Conservation (phyloP, 495 filamentous ascomycete species). For the Lophiotrema nucula region DNA sequence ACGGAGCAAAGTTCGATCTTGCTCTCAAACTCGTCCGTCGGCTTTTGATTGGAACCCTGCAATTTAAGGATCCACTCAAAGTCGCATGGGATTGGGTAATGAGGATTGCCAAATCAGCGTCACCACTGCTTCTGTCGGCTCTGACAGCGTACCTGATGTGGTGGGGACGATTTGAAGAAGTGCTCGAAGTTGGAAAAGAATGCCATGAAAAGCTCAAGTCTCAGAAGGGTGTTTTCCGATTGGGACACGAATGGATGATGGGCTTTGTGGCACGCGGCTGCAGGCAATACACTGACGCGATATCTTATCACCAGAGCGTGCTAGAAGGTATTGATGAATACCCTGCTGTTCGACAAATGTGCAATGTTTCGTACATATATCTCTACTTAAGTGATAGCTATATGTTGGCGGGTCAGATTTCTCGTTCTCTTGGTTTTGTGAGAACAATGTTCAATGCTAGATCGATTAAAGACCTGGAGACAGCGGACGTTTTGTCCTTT, state of each 20-base stretch:
- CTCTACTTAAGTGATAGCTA: not conserved
- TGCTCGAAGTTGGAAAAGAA: not conserved
- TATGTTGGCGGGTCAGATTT: not conserved
- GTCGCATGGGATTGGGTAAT: not conserved
- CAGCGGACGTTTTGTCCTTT: not conserved
- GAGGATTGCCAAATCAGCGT: not conserved
- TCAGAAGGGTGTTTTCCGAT: not conserved
- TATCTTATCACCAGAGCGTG: not conserved
- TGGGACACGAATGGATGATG: not conserved
- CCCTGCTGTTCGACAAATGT: not conserved
- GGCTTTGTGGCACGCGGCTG: not conserved
- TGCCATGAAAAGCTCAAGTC: not conserved
- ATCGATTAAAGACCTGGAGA: not conserved
- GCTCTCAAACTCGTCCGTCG: not conserved
- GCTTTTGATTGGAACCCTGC: not conserved
- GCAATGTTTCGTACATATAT: not conserved
- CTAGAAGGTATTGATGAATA: not conserved
- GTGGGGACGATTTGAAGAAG: not conserved
- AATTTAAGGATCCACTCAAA: not conserved
- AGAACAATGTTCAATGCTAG: not conserved
- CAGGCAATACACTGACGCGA: not conserved
- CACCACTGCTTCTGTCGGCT: not conserved
- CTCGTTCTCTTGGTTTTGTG: not conserved
- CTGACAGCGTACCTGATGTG: not conserved
- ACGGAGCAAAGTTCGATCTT: not conserved